Conservation (phyloP, 2,329 filamentous ascomycete genomes). For the Aspergillus aculeatinus region DNA sequence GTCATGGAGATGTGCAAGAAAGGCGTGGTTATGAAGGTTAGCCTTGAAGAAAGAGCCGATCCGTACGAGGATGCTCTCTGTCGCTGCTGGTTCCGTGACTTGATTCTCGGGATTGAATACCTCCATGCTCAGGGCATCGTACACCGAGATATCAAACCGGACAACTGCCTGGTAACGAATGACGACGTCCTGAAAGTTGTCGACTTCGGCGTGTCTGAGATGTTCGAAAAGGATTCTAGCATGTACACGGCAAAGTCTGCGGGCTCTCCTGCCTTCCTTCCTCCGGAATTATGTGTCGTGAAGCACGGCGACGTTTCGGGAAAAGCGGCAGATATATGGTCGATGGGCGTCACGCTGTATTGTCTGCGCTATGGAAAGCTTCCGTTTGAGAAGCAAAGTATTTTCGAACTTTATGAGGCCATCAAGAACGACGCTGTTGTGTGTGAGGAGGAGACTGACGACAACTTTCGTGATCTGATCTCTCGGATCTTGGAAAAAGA, state of each 20-base stretch:
- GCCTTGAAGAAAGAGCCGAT: constrained; percentile 75
- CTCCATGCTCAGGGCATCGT: constrained; percentile 92
- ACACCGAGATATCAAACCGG: constrained; percentile 96
- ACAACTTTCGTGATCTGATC: constrained; percentile 74
- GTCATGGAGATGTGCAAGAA: constrained; percentile 99
- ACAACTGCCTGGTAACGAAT: constrained; percentile 85
- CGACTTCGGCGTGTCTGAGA: constrained; percentile 98
- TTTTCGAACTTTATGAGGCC: constrained; percentile 85
- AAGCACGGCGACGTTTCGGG: constrained; percentile 87
- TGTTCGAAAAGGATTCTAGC: constrained; percentile 84
- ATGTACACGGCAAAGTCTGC: constrained; percentile 94
- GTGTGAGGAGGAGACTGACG: constrained; percentile 63
- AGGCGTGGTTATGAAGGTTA: constrained; percentile 94
- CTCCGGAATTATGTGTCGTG: constrained; percentile 84
- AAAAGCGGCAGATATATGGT: constrained; percentile 92
- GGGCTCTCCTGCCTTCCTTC: constrained; percentile 90
- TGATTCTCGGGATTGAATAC: constrained; percentile 94
- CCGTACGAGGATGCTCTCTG: constrained; percentile 82
- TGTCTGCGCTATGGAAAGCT: constrained; percentile 86
- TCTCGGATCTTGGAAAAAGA: constrained; percentile 76
- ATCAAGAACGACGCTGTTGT: constrained; percentile 70
- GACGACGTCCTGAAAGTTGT: constrained; percentile 96
- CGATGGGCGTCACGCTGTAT: constrained; percentile 93
- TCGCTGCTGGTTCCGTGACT: constrained; percentile 88
- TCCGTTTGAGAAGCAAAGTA: constrained; percentile 75